A percentile compares a stretch with the other conserved stretches of the same genome.
Evolutionary conservation across 441 rosid genomes (phyloP).

Genomic region (Adansonia rubrostipa): DNA sequence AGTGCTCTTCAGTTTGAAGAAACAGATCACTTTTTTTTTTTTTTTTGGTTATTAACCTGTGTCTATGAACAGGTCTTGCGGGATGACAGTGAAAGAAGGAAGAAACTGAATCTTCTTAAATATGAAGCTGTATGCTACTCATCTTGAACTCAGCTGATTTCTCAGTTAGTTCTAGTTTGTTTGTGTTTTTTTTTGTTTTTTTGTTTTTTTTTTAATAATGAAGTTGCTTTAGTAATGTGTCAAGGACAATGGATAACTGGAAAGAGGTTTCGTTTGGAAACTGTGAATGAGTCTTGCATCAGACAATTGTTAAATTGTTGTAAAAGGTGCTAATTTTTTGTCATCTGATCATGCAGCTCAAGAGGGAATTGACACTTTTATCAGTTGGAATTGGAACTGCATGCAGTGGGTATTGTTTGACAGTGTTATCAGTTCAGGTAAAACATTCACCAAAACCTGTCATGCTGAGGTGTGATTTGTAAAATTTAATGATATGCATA

Average conservation of each 20-base stretch:
- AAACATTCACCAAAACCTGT: constrained; percentile 17
- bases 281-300: background rate
- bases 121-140: constrained; percentile 87
- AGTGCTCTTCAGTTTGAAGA: background rate
- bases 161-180: constrained; percentile 31
- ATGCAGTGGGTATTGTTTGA: constrained; percentile 79
- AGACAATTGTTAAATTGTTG: constrained; percentile 8
- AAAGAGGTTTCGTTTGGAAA: constrained; percentile 4
- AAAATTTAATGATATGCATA: background rate
- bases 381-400: constrained; percentile 83
- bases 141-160: constrained; percentile 40
- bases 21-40: background rate
- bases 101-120: constrained; percentile 77
- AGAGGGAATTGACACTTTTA: constrained; percentile 74
- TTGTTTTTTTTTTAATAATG: no score
- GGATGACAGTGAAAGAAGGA: constrained; percentile 83
- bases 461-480: background rate
- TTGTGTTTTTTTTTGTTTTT: background rate
- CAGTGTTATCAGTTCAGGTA: constrained; percentile 76
- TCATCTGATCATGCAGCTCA: constrained; percentile 54
- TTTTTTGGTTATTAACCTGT: constrained; percentile 21
- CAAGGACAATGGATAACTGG: constrained; percentile 3
- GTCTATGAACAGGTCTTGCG: constrained; percentile 56
- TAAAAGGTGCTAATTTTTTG: constrained; percentile 27
- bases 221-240: background rate